Base-by-base conservation (phyloP, 495 filamentous ascomycete species). In the Aspergillus baeticus region DNA sequence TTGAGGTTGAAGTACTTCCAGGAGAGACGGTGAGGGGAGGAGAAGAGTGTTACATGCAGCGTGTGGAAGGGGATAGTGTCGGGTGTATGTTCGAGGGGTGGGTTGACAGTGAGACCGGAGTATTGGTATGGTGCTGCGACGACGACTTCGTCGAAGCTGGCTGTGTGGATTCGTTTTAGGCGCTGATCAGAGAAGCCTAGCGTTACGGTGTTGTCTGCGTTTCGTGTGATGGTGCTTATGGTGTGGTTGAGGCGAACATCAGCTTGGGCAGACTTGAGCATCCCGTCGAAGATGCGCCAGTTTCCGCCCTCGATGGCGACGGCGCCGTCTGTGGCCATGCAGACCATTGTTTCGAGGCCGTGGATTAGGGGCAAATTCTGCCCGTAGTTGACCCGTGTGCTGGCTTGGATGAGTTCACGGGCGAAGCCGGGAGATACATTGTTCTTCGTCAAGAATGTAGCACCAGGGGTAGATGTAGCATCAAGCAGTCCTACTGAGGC, bases 311-410 rank as follows among this genome's bases (percentile, higher is more conserved):
- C 71, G 6, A 98, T 80, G 5, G 86, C 71, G 62, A 92, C 83
- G 0, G 92, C 90, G 5, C 91, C 90, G 46, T 94, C 88, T 0
- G 91, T 86, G 1, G 92, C 89, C 90, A 98, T 90, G 65, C 90
- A 87, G 14, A 96, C 94, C 87, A 97, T 93, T 0, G 92, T 84
- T 60, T 93, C 91, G 10, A 99, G 69, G 3, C 90, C 95, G 63
- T 99, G 93, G 29, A 98, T 94, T 41, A 85, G 68, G 2, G 72
- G 77, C 6, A 98, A 66, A 57, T 99, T 97, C 59, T 93, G 90
- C 0, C 88, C 94, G 73, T 98, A 98, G 66, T 99, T 99, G 39
- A 98, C 94, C 5, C 94, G 80, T 1, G 94, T 98, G 59, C 85
- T 89, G 2, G 94, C 90, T 73, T 98, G 95, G 11, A 98, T 83